These are phyloP conservation scores for Metarhizium robertsii DNA, from an alignment of 2,329 filamentous ascomycete genomes.

Conservation along the genomic window DNA sequence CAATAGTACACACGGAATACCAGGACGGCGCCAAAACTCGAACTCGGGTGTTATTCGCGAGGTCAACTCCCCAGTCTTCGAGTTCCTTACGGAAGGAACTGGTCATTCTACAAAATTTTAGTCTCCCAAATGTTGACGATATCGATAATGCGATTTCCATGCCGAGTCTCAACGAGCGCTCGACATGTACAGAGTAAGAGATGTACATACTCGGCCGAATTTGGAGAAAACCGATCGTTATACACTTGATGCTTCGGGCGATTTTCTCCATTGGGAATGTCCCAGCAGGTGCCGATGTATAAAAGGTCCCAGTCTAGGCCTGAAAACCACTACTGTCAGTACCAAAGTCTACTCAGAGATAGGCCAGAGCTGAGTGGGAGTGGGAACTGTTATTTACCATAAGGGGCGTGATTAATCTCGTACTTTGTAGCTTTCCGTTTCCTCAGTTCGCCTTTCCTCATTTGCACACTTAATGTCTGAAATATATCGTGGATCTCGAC, in stretches of 20 bases:
- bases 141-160: too few species aligned
- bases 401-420: not conserved
- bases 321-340: not conserved
- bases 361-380: not conserved
- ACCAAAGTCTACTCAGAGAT: not conserved
- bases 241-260: not conserved
- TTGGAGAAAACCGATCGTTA: not conserved
- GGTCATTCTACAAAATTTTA: not conserved
- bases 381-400: not conserved
- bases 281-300: conserved; percentile 2
- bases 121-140: not conserved
- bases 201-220: not conserved
- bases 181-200: too few species aligned
- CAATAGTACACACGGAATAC: conserved; percentile 3
- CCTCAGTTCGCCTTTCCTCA: not conserved
- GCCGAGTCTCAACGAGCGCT: too few species aligned
- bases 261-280: not conserved
- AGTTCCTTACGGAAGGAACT: not conserved
- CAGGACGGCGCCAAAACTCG: not conserved
- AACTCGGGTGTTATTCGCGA: not conserved
- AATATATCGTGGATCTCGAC: too few species aligned
- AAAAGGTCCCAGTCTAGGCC: conserved; percentile 2
- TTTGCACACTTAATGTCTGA: too few species aligned
- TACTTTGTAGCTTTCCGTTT: not conserved
- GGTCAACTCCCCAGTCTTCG: not conserved